Evolutionary conservation across 129 eudicot species (phyloP).

Genomic region (Artemisia argyi): DNA sequence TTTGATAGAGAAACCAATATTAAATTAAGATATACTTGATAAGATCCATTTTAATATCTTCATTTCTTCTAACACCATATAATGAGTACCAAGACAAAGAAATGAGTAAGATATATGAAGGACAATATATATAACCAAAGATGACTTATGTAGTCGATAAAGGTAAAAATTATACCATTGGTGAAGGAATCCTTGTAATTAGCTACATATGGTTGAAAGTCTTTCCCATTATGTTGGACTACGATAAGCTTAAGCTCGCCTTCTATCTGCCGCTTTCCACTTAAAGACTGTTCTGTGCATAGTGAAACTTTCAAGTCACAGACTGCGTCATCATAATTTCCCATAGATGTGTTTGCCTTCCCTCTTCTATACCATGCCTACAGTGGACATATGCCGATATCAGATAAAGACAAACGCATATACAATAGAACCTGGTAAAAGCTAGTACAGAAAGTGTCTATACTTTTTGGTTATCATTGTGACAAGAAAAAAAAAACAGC

Average conservation of each 20-base stretch:
- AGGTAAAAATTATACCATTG: conserved; percentile 31
- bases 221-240: conserved; percentile 34
- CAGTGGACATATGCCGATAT: conserved; percentile 12
- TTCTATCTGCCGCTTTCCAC: conserved; percentile 75
- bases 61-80: conserved; percentile 17
- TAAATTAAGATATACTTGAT: background rate
- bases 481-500: background rate
- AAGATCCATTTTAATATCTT: background rate
- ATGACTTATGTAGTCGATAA: background rate
- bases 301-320: conserved; percentile 63
- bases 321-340: conserved; percentile 61
- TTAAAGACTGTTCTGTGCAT: conserved; percentile 52
- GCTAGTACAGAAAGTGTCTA: background rate
- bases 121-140: background rate
- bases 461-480: background rate
- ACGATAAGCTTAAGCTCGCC: conserved; percentile 48
- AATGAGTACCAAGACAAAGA: conserved; percentile 4
- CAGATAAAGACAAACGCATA: conserved; percentile 7
- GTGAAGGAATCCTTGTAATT: conserved; percentile 24
- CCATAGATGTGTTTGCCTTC: conserved; percentile 69
- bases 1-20: background rate
- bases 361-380: conserved; percentile 98
- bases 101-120: background rate
- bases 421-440: conserved; percentile 2
- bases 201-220: conserved; percentile 22